Evolutionary conservation across 2,329 filamentous ascomycete genomes (phyloP).

Genomic region (Blastomyces parvus): DNA sequence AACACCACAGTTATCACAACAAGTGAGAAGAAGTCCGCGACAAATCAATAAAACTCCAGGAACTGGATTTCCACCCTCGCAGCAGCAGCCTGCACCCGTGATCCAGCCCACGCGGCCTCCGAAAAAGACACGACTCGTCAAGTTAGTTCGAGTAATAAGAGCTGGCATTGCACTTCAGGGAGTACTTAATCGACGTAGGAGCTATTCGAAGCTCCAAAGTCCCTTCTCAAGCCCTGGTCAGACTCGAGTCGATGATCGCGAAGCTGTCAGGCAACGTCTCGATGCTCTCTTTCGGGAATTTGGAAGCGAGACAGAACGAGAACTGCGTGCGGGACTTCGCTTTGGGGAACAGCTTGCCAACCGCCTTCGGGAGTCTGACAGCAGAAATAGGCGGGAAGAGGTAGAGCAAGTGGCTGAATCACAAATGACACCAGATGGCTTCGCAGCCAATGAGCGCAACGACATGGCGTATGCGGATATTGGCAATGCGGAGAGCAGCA

Average conservation of each 20-base stretch:
- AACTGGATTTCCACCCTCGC: conserved; percentile 10
- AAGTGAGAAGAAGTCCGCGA: neutral
- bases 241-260: conserved; percentile 15
- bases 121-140: conserved; percentile 20
- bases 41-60: neutral
- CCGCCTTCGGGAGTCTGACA: conserved; percentile 21
- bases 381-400: conserved; percentile 3
- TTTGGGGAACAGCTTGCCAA: conserved; percentile 38
- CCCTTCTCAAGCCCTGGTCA: conserved; percentile 12
- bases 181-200: conserved; percentile 21
- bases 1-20: neutral
- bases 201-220: conserved; percentile 12
- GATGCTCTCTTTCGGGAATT: conserved; percentile 33
- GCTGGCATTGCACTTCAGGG: conserved; percentile 32
- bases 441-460: conserved; percentile 9
- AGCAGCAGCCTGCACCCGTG: conserved; percentile 14
- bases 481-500: neutral
- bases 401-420: conserved; percentile 7
- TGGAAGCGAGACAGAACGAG: conserved; percentile 29
- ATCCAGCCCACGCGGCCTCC: conserved; percentile 7
- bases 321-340: conserved; percentile 33
- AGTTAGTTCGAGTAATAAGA: conserved; percentile 29
- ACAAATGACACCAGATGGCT: conserved; percentile 11
- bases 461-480: neutral
- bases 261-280: conserved; percentile 22